Evolutionary conservation across 2,329 filamentous ascomycete genomes (phyloP).

Genomic region (Pseudogymnoascus sp.): DNA sequence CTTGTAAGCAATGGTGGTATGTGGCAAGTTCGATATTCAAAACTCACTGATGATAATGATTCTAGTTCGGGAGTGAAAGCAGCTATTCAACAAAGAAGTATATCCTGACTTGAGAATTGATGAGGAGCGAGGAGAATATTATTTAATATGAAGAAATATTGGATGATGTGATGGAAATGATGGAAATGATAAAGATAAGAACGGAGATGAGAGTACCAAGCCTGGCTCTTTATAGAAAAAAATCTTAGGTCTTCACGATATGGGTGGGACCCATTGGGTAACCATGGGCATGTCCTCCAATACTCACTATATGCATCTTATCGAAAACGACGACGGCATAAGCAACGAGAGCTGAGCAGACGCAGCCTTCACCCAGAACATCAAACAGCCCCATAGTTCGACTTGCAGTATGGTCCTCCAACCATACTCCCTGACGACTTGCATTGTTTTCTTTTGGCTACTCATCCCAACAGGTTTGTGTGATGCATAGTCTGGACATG

Average conservation of each 20-base stretch:
- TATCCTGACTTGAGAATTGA: background rate
- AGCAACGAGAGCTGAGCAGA: background rate
- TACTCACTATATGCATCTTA: background rate
- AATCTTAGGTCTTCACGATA: background rate
- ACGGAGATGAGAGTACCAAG: background rate
- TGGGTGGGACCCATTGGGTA: conserved; percentile 4
- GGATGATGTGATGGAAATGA: background rate
- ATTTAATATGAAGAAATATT: background rate
- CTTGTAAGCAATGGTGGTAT: background rate
- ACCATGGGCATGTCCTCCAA: background rate
- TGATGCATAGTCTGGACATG: background rate
- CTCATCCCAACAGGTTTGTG: background rate
- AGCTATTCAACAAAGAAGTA: background rate
- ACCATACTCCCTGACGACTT: background rate
- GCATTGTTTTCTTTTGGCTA: conserved; percentile 1
- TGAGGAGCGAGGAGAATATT: background rate
- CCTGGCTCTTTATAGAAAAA: conserved; percentile 4
- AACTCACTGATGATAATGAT: background rate
- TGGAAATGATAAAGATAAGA: background rate
- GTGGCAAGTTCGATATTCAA: background rate
- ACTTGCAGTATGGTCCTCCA: background rate
- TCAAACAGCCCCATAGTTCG: background rate
- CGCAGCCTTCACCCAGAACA: background rate
- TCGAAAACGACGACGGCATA: background rate
- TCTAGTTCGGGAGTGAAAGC: background rate